These are phyloP conservation scores for Aspergillus fijiensis DNA, from an alignment of 2,329 filamentous ascomycete species.

Conservation along the genomic window DNA sequence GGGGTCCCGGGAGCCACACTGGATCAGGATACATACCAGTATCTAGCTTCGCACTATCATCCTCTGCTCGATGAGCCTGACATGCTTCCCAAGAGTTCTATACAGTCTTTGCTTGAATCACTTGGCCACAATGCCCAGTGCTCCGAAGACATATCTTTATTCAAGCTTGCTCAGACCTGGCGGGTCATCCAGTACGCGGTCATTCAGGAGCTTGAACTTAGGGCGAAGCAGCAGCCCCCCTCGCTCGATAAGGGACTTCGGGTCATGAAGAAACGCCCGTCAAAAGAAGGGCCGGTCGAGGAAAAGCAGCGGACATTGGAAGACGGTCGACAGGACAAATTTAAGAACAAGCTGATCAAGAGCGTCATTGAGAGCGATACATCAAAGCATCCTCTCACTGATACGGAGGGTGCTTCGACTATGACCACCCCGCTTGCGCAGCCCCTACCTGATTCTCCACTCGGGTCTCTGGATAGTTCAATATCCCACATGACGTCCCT, in stretches of 20 bases:
- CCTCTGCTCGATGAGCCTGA: slow-evolving; percentile 34
- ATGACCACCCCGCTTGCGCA: slow-evolving; percentile 56
- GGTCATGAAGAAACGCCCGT: slow-evolving; percentile 26
- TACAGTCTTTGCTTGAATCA: slow-evolving; percentile 40
- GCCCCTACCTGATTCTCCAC: slow-evolving; percentile 46
- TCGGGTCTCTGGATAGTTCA: slow-evolving; percentile 30
- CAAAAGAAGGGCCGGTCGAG: slow-evolving; percentile 30
- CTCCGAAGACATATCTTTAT: slow-evolving; percentile 51
- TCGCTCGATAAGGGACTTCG: slow-evolving; percentile 22
- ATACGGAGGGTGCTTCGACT: slow-evolving; percentile 54
- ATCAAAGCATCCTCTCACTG: slow-evolving; percentile 31
- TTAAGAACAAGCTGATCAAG: slow-evolving; percentile 46
- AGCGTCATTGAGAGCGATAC: slow-evolving; percentile 40
- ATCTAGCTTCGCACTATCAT: slow-evolving; percentile 46
- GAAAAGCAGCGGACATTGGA: slow-evolving; percentile 30
- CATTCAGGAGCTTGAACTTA: slow-evolving; percentile 48
- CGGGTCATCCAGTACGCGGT: slow-evolving; percentile 54
- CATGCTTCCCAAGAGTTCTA: slow-evolving; percentile 22
- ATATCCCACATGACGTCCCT: slow-evolving; percentile 32
- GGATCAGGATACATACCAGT: slow-evolving; percentile 42
- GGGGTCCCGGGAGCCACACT: slow-evolving; percentile 48
- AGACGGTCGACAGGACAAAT: slow-evolving; percentile 37
- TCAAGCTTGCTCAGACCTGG: slow-evolving; percentile 60
- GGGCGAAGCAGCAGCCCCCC: slow-evolving; percentile 35
- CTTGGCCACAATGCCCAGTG: slow-evolving; percentile 56